Base-by-base conservation (phyloP, 192 early-diverging fungal species). In the Chytriomyces sp. region DNA sequence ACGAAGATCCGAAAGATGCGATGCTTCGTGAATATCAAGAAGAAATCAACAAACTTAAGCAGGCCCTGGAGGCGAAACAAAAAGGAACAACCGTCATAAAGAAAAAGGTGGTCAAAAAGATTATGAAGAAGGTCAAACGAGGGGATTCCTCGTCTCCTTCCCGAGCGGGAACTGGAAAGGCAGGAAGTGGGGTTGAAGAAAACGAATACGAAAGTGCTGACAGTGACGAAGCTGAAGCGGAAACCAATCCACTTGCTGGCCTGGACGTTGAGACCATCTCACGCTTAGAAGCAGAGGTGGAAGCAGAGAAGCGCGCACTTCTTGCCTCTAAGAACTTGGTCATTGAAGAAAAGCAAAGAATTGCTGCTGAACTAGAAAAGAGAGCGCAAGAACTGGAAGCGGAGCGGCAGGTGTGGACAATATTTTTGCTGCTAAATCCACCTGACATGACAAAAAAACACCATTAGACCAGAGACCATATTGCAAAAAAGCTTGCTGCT, bases 1-100 rank as follows among this genome's bases (percentile, higher is more conserved):
- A 89, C 67, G 88, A 89, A 65, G 86, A 89, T 64, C 88, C 88
- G 10, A 89, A 89, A 70, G 83, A 81, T 64, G 88, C 88, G 14
- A 83, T 89, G 83, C 83, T 89, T 26, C 77, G 85, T n/a, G 81
- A 89, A 75, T 88, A 85, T 66, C 86, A 86, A 60, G 81, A 85
- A 44, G 88, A 89, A 74, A 89, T 89, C 61, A 74, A 85, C 52
- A 70, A 80, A 66, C 74, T 89, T 25, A 77, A 81, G 39, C 62
- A 76, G 70, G 81, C 77, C 25, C 73, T 89, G 5, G 80, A 86
- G 64, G 74, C 79, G 8, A 77, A 75, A 53, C 81, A 82, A 58
- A 81, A 80, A 54, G 77, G 73, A 0, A 70, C 64, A 8, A 72
- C 54, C 0, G 72, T 70, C 30, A 72, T 84, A 3, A 71, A 83